Percentiles rank a stretch among this genome's conserved stretches.
phyloP scores from a whole-genome alignment of 73 alveolate species.

The Paramecium biaurelia region DNA sequence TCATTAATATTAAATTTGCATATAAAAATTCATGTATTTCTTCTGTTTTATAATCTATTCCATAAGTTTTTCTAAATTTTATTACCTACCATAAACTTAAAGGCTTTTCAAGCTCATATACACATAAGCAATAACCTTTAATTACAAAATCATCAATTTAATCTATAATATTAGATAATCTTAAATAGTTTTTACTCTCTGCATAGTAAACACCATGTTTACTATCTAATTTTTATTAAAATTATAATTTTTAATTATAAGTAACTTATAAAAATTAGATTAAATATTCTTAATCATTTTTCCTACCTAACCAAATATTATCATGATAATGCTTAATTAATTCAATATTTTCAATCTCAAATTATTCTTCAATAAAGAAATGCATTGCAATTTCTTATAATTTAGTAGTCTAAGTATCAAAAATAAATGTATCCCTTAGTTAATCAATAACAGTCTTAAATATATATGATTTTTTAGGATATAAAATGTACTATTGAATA shows the following conservation, averaged over 20 bases:
- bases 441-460: neutral
- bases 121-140: neutral
- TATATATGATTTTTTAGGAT: neutral
- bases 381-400: conserved; percentile 5
- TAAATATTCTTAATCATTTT: neutral
- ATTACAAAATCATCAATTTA: neutral
- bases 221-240: neutral
- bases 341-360: neutral
- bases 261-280: neutral
- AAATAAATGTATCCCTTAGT: neutral
- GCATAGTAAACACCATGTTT: conserved; percentile 13
- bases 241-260: neutral
- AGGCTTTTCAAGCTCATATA: neutral
- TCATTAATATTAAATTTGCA: neutral
- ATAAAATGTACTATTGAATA: neutral
- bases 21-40: neutral
- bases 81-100: neutral
- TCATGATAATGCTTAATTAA: neutral
- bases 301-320: neutral
- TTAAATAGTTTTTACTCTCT: neutral
- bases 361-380: neutral
- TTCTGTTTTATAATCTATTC: neutral
- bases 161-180: neutral
- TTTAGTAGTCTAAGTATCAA: neutral
- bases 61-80: neutral